Percentiles rank a stretch among this genome's conserved stretches.
Conservation (phyloP, 164 flowering plant species). For the Stephania japonica region DNA sequence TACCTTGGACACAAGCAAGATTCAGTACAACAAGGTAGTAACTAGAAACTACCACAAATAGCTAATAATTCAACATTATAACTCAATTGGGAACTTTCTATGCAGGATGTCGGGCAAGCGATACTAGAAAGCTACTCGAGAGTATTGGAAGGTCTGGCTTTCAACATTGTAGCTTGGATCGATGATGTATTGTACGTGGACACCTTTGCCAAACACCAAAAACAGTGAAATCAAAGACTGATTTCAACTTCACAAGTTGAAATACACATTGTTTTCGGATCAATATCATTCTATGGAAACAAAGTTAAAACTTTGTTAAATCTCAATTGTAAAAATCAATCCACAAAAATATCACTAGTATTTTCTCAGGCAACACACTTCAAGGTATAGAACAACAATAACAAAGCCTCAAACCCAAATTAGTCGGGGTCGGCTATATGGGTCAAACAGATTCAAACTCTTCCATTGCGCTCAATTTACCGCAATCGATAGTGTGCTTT, state of each 20-base stretch:
- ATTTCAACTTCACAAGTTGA: conserved; percentile 4
- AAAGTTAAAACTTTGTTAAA: not conserved
- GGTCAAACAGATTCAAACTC: no score
- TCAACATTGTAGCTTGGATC: conserved; percentile 86
- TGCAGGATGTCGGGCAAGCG: conserved; percentile 95
- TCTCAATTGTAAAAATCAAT: conserved; percentile 2
- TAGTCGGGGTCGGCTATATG: no score
- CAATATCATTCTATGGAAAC: conserved; percentile 4
- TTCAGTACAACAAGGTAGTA: conserved; percentile 68
- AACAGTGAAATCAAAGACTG: conserved; percentile 12
- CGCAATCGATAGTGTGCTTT: no score
- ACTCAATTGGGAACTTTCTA: conserved; percentile 7
- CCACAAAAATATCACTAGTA: not conserved
- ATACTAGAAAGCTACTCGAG: conserved; percentile 92
- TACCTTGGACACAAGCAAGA: conserved; percentile 80
- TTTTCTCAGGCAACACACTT: not conserved
- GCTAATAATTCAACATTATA: not conserved
- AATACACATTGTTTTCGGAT: conserved; percentile 2
- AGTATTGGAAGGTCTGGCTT: conserved; percentile 91
- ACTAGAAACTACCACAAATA: not conserved
- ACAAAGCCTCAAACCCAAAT: no score
- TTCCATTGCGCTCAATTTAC: no score
- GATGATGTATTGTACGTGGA: conserved; percentile 79
- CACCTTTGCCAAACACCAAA: conserved; percentile 31
- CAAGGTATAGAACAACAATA: not conserved